These are phyloP conservation scores for Zoysia matrella DNA, from an alignment of 202 grass and related monocot genomes.

Conservation along the genomic window DNA sequence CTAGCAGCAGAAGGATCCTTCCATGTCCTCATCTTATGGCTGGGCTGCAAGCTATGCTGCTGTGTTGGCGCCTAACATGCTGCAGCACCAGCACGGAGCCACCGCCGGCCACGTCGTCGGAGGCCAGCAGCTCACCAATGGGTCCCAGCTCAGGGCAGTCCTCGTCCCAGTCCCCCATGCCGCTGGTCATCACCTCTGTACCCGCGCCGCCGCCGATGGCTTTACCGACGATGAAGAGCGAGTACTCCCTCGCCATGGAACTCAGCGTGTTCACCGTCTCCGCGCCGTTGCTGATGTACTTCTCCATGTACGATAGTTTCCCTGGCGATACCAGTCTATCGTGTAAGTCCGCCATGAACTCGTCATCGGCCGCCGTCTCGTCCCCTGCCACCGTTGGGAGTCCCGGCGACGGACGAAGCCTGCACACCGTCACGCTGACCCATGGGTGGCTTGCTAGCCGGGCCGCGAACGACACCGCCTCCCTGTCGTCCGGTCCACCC, in stretches of 20 bases:
- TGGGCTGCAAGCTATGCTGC: slow-evolving; percentile 19
- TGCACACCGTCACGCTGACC: slow-evolving; percentile 48
- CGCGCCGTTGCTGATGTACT: slow-evolving; percentile 48
- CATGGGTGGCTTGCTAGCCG: slow-evolving; percentile 46
- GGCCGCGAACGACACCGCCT: slow-evolving; percentile 61
- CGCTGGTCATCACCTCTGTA: slow-evolving; percentile 37
- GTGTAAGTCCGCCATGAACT: slow-evolving; percentile 57
- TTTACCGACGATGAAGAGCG: slow-evolving; percentile 63
- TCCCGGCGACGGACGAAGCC: slow-evolving; percentile 30
- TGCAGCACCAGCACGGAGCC: slow-evolving; percentile 69
- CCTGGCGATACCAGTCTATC: slow-evolving; percentile 50
- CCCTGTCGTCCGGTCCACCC: slow-evolving; percentile 72
- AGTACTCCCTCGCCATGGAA: slow-evolving; percentile 44
- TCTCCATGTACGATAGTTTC: slow-evolving; percentile 53
- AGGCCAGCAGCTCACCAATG: slow-evolving; percentile 72
- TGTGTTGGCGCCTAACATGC: background rate
- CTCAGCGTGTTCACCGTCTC: slow-evolving; percentile 18
- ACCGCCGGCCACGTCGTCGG: slow-evolving; percentile 60
- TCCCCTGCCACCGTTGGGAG: background rate
- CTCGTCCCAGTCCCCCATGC: slow-evolving; percentile 57
- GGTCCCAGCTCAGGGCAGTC: slow-evolving; percentile 72
- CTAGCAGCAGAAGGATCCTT: background rate
- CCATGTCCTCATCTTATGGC: slow-evolving; percentile 30
- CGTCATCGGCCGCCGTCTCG: slow-evolving; percentile 49
- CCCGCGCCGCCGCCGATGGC: background rate